Evolutionary conservation across 2,329 filamentous ascomycete genomes (phyloP).

Genomic region (Xylariales sp.): DNA sequence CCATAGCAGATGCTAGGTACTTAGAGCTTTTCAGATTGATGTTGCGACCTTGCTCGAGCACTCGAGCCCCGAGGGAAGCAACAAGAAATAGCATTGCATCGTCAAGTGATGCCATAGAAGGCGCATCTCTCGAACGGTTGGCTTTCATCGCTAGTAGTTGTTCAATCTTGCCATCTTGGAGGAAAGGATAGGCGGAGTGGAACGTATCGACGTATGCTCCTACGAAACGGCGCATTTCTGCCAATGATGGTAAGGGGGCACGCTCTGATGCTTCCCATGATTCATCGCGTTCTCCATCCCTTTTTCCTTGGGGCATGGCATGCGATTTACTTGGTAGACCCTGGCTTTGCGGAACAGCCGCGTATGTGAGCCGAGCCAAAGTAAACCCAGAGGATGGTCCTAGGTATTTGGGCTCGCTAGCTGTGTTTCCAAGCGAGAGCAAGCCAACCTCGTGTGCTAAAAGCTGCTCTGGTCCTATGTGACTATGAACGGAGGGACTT

Average conservation of each 20-base stretch:
- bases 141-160: conserved; percentile 13
- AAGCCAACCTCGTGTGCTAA: conserved; percentile 20
- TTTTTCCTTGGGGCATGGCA: background rate
- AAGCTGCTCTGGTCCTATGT: conserved; percentile 10
- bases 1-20: conserved; percentile 6
- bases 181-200: conserved; percentile 21
- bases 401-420: conserved; percentile 20
- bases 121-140: background rate
- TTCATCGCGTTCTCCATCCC: background rate
- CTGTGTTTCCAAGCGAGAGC: conserved; percentile 16
- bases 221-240: conserved; percentile 13
- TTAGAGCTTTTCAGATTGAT: conserved; percentile 12
- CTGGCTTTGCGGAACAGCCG: conserved; percentile 13
- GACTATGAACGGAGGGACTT: conserved; percentile 3
- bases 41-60: conserved; percentile 14
- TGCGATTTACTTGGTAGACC: conserved; percentile 7
- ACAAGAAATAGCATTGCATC: conserved; percentile 19
- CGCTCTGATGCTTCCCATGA: conserved; percentile 1
- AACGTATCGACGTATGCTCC: conserved; percentile 20
- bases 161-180: conserved; percentile 19
- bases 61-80: conserved; percentile 17
- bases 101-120: conserved; percentile 7
- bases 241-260: conserved; percentile 1
- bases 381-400: conserved; percentile 21
- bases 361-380: conserved; percentile 19